These are phyloP conservation scores for Polytrichum formosum DNA, from an alignment of 225 moss, liverwort and hornwort genomes.

Conservation along the genomic window DNA sequence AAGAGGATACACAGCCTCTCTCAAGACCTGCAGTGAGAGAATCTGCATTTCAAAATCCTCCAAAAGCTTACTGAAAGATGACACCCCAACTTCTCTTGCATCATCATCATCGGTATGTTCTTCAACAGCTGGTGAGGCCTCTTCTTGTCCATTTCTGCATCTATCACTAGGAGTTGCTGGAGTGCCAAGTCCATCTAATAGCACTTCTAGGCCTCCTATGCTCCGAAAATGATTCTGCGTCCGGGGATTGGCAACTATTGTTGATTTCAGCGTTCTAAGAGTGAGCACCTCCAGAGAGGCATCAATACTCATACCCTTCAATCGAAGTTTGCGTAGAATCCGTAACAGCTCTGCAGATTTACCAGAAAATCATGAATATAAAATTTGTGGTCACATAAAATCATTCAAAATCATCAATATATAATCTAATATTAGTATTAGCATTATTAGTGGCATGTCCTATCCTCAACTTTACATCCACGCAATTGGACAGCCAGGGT, in stretches of 20 bases:
- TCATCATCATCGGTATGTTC: not conserved
- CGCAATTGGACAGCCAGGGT: no score
- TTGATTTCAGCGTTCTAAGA: slow-evolving; percentile 28
- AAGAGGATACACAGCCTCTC: slow-evolving; percentile 44
- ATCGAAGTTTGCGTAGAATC: slow-evolving; percentile 32
- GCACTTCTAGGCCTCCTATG: slow-evolving; percentile 42
- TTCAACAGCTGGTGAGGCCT: slow-evolving; percentile 15
- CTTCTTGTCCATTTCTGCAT: slow-evolving; percentile 8
- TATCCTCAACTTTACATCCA: no score
- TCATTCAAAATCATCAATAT: no score
- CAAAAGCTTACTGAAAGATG: slow-evolving; percentile 13
- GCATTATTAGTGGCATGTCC: no score
- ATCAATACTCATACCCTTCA: slow-evolving; percentile 24
- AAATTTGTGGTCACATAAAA: no score
- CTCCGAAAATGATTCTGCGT: slow-evolving; percentile 46
- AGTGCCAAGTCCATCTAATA: slow-evolving; percentile 34
- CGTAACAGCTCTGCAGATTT: slow-evolving; percentile 34
- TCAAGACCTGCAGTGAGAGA: slow-evolving; percentile 37
- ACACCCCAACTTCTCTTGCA: slow-evolving; percentile 5
- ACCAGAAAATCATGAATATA: not conserved
- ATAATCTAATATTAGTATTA: no score
- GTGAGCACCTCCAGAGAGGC: slow-evolving; percentile 31
- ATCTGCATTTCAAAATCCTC: slow-evolving; percentile 43
- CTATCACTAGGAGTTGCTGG: slow-evolving; percentile 16
- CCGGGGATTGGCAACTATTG: slow-evolving; percentile 35